Percentiles rank a stretch among this genome's conserved stretches.
phyloP scores from a whole-genome alignment of 1,284 basidiomycete genomes.

The Ustilago xerochloae region DNA sequence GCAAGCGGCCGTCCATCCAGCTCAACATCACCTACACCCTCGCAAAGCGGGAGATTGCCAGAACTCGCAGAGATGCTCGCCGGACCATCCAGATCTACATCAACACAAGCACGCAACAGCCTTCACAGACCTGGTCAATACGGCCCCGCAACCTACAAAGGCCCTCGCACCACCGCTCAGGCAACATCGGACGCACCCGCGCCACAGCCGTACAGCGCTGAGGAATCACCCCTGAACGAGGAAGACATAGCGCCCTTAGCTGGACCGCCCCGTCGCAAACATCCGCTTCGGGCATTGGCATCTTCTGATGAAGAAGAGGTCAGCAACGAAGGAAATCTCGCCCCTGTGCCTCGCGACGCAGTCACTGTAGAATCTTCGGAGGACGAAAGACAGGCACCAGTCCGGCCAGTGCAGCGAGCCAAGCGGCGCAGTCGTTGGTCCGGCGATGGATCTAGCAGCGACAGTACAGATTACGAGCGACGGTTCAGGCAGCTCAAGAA shows the following conservation, averaged over 20 bases:
- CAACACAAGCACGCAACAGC: neutral
- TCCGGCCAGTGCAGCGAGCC: neutral
- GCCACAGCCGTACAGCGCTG: neutral
- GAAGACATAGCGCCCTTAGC: constrained; percentile 9
- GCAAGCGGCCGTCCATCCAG: neutral
- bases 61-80: constrained; percentile 33
- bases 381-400: constrained; percentile 23
- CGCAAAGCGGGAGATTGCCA: constrained; percentile 25
- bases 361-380: constrained; percentile 33
- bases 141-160: constrained; percentile 26
- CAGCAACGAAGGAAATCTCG: no score
- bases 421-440: constrained; percentile 48
- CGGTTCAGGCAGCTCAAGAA: constrained; percentile 61
- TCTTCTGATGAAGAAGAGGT: constrained; percentile 14
- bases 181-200: neutral
- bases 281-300: constrained; percentile 15
- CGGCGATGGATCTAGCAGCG: constrained; percentile 37
- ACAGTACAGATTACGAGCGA: constrained; percentile 62
- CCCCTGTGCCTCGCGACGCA: neutral
- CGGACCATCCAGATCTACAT: neutral
- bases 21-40: constrained; percentile 16
- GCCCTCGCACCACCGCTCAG: constrained; percentile 8
- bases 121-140: neutral
- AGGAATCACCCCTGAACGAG: constrained; percentile 9
- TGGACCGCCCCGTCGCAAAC: constrained; percentile 15